Percentiles rank a stretch among this genome's conserved stretches.
Evolutionary conservation across 2,329 filamentous ascomycete genomes (phyloP).

Genomic region (Apiospora phragmitis): DNA sequence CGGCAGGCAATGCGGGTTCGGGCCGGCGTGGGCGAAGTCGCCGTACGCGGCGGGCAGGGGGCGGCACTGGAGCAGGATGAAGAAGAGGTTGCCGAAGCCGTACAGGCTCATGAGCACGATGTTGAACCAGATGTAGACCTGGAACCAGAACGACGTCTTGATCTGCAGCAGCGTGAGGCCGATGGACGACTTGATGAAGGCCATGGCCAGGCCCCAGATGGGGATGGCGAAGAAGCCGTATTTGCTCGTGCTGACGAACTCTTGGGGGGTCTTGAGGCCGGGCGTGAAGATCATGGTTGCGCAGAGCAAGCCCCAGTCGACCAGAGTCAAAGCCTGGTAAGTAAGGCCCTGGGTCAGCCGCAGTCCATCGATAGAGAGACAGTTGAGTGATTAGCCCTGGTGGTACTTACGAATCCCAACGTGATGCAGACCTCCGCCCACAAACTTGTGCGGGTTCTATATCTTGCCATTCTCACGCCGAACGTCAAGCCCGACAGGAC

Average conservation of each 20-base stretch:
- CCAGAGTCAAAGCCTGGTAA: neutral
- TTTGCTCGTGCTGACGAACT: neutral
- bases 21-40: neutral
- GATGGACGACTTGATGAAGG: conserved; percentile 9
- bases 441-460: neutral
- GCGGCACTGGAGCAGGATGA: conserved; percentile 3
- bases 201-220: conserved; percentile 2
- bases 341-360: neutral
- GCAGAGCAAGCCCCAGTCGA: neutral
- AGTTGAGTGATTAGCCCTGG: no score
- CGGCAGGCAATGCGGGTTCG: neutral
- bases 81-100: conserved; percentile 10
- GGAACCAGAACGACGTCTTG: neutral
- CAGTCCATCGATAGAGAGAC: neutral
- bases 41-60: neutral
- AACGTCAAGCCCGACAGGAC: neutral
- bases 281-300: neutral
- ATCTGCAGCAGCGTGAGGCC: conserved; percentile 9
- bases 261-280: neutral
- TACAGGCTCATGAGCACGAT: neutral
- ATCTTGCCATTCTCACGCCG: neutral
- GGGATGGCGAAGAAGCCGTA: conserved; percentile 4
- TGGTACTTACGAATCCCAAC: neutral
- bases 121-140: neutral
- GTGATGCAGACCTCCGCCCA: conserved; percentile 5